Percentiles rank a stretch among this genome's conserved stretches.
These are phyloP conservation scores for Carex cristatella DNA, from an alignment of 176 grass and related monocot species.

Conservation along the genomic window DNA sequence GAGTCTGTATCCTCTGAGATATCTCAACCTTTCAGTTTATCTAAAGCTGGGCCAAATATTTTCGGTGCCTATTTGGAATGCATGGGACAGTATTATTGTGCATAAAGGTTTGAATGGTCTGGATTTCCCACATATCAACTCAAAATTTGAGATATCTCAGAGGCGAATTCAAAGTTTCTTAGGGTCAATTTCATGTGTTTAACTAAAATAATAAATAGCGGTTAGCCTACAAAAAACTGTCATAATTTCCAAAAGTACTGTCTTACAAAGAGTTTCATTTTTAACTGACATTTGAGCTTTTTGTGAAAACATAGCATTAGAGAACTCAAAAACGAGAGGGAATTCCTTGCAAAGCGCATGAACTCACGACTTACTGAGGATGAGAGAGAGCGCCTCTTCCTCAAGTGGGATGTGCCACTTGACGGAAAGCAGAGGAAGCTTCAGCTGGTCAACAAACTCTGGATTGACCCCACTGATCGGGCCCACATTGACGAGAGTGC, in stretches of 20 bases:
- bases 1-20: too few species aligned
- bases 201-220: neutral
- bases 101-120: too few species aligned
- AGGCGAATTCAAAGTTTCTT: too few species aligned
- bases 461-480: conserved; percentile 55
- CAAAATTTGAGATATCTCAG: too few species aligned
- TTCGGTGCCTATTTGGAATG: too few species aligned
- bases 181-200: too few species aligned
- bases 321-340: conserved; percentile 67
- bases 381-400: conserved; percentile 57
- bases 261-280: neutral
- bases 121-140: too few species aligned
- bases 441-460: conserved; percentile 77
- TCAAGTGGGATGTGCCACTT: conserved; percentile 70
- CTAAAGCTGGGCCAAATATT: too few species aligned
- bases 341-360: conserved; percentile 73
- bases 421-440: conserved; percentile 87
- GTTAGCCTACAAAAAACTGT: neutral
- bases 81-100: too few species aligned
- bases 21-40: too few species aligned
- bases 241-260: neutral
- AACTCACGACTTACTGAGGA: conserved; percentile 72
- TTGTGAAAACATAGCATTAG: conserved; percentile 45
- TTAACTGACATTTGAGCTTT: conserved; percentile 1
- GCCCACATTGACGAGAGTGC: conserved; percentile 63